Conservation (phyloP, 208 protist species). For the Crithidia mellificae region DNA sequence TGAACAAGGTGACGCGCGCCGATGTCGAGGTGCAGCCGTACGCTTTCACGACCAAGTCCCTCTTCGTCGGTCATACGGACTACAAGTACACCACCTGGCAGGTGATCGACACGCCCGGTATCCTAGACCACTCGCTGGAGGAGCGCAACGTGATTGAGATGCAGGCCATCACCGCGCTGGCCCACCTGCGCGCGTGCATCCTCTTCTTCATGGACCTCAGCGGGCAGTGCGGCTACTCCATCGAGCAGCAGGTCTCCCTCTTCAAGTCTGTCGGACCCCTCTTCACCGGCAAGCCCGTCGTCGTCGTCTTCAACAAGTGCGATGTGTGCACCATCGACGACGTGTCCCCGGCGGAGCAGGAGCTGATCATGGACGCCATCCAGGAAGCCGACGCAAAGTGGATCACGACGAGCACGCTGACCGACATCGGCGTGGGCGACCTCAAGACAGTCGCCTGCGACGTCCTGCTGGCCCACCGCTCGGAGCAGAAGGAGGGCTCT, state of each 20-base stretch:
- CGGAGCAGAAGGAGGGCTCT: conserved; percentile 94
- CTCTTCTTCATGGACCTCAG: conserved; percentile 99
- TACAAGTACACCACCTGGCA: conserved; percentile 99
- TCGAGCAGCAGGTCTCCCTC: conserved; percentile 97
- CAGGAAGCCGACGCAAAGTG: conserved; percentile 86
- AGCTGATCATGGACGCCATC: conserved; percentile 82
- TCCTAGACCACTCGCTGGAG: conserved; percentile 99
- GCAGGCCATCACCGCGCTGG: conserved; percentile 99
- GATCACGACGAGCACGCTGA: conserved; percentile 95
- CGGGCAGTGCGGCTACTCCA: conserved; percentile 98
- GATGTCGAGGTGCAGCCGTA: conserved; percentile 99
- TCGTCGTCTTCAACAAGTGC: conserved; percentile 99
- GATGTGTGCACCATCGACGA: conserved; percentile 96
- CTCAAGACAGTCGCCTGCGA: conserved; percentile 96
- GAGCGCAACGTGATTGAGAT: conserved; percentile 99
- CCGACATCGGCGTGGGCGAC: conserved; percentile 93
- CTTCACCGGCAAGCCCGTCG: conserved; percentile 99
- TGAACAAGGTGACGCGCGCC: conserved; percentile 99
- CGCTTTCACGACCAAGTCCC: conserved; percentile 99
- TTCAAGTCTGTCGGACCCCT: conserved; percentile 99
- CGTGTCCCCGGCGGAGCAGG: conserved; percentile 81
- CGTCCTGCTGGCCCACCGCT: conserved; percentile 92
- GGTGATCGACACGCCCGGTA: conserved; percentile 99
- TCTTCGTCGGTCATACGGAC: conserved; percentile 99
- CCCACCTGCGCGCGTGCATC: conserved; percentile 97